Evolutionary conservation across 129 eudicot species (phyloP).

Genomic region (Lactuca saligna): DNA sequence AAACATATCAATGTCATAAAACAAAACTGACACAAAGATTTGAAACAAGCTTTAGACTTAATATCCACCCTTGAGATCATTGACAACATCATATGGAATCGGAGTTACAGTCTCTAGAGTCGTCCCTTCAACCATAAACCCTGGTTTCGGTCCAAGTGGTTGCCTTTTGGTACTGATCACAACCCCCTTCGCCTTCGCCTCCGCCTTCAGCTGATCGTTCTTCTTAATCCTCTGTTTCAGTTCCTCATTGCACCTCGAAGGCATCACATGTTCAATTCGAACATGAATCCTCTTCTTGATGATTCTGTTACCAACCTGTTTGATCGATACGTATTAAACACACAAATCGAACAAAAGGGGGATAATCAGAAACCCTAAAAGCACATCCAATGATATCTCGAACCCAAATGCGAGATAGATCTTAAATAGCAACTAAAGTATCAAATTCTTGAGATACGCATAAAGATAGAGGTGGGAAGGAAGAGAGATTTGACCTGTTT

Average conservation of each 20-base stretch:
- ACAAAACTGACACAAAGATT: slow-evolving; percentile 19
- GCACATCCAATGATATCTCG: neutral
- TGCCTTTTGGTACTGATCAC: slow-evolving; percentile 85
- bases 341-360: neutral
- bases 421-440: neutral
- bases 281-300: slow-evolving; percentile 88
- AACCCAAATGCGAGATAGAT: neutral
- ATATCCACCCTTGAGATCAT: slow-evolving; percentile 96
- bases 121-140: slow-evolving; percentile 85
- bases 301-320: slow-evolving; percentile 76
- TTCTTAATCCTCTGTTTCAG: slow-evolving; percentile 58
- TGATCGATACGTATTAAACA: neutral
- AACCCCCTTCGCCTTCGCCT: slow-evolving; percentile 74
- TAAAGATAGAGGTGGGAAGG: neutral
- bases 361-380: neutral
- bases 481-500: slow-evolving; percentile 55
- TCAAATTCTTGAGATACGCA: neutral
- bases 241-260: slow-evolving; percentile 86
- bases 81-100: slow-evolving; percentile 90
- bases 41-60: slow-evolving; percentile 26
- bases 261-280: slow-evolving; percentile 84
- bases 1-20: slow-evolving; percentile 31
- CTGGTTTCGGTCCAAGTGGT: slow-evolving; percentile 86
- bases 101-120: slow-evolving; percentile 91
- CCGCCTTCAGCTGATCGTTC: slow-evolving; percentile 81